Evolutionary conservation across 202 grass and related monocot genomes (phyloP).

Genomic region (Hordeum pubiflorum): DNA sequence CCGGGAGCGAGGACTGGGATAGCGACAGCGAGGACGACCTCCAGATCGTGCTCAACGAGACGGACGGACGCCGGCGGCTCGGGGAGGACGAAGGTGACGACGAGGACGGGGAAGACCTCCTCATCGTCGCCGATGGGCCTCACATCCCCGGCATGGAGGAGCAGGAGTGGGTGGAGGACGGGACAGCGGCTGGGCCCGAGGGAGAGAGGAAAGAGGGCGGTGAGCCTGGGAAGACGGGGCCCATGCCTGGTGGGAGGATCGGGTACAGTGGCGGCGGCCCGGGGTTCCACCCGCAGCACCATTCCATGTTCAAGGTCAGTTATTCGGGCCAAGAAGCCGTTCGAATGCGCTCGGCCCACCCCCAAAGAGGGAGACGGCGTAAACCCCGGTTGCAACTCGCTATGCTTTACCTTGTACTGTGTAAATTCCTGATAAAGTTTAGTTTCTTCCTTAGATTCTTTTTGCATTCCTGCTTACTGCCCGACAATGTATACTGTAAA

Average conservation of each 20-base stretch:
- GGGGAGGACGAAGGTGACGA: slow-evolving; percentile 67
- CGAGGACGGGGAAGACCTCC: slow-evolving; percentile 71
- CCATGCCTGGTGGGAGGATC: slow-evolving; percentile 41
- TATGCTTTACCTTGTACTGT: slow-evolving; percentile 49
- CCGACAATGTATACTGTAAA: slow-evolving; percentile 55
- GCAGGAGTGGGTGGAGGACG: slow-evolving; percentile 88
- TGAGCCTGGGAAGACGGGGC: slow-evolving; percentile 43
- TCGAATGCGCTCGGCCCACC: slow-evolving; percentile 39
- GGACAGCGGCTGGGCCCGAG: slow-evolving; percentile 26
- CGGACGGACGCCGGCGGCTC: slow-evolving; percentile 40
- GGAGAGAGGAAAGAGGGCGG: slow-evolving; percentile 70
- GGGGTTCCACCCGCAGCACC: slow-evolving; percentile 70
- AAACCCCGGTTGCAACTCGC: slow-evolving; percentile 46
- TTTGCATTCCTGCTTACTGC: slow-evolving; percentile 18
- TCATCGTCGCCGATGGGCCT: slow-evolving; percentile 73
- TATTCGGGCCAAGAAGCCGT: slow-evolving; percentile 44
- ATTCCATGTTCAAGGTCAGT: slow-evolving; percentile 99
- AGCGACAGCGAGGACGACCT: slow-evolving; percentile 98
- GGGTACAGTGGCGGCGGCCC: slow-evolving; percentile 68
- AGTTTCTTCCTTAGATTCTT: slow-evolving; percentile 28
- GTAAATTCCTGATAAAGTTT: slow-evolving; percentile 37
- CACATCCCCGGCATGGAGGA: slow-evolving; percentile 60
- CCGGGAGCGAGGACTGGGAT: slow-evolving; percentile 71
- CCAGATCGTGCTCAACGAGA: slow-evolving; percentile 95
- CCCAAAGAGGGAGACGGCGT: slow-evolving; percentile 43